phyloP scores from a whole-genome alignment of 192 early-diverging fungal genomes.

The Chytriomyces hyalinus region DNA sequence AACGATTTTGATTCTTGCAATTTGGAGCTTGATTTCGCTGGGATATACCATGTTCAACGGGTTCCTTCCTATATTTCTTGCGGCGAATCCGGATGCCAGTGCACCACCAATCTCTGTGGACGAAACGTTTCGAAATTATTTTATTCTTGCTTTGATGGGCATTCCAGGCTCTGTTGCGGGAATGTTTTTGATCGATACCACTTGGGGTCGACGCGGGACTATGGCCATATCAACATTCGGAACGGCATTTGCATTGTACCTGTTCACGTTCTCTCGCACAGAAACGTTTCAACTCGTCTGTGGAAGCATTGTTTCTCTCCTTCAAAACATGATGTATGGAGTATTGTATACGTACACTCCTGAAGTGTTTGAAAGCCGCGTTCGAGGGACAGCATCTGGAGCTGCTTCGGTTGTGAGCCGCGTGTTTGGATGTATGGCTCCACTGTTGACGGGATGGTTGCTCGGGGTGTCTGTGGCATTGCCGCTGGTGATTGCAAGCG shows the following conservation, averaged over 20 bases:
- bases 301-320: conserved; percentile 68
- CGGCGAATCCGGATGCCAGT: conserved; percentile 35
- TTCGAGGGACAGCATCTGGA: conserved; percentile 78
- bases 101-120: conserved; percentile 39
- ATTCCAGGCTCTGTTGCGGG: conserved; percentile 76
- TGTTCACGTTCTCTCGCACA: conserved; percentile 68
- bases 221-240: conserved; percentile 80
- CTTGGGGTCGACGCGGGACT: conserved; percentile 76
- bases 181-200: conserved; percentile 71
- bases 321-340: conserved; percentile 68
- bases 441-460: conserved; percentile 72
- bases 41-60: conserved; percentile 91
- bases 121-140: conserved; percentile 73
- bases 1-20: conserved; percentile 73
- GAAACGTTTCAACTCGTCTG: conserved; percentile 60
- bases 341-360: conserved; percentile 89
- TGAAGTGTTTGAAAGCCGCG: conserved; percentile 73
- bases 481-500: conserved; percentile 71
- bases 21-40: conserved; percentile 78
- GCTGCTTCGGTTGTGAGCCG: conserved; percentile 77
- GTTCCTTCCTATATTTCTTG: conserved; percentile 80
- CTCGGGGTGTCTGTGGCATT: conserved; percentile 59
- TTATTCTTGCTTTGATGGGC: conserved; percentile 77
- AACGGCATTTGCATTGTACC: conserved; percentile 67
- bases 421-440: conserved; percentile 75